Conservation (phyloP, 208 protist genomes). For the Trypanosomatidae sp. region DNA sequence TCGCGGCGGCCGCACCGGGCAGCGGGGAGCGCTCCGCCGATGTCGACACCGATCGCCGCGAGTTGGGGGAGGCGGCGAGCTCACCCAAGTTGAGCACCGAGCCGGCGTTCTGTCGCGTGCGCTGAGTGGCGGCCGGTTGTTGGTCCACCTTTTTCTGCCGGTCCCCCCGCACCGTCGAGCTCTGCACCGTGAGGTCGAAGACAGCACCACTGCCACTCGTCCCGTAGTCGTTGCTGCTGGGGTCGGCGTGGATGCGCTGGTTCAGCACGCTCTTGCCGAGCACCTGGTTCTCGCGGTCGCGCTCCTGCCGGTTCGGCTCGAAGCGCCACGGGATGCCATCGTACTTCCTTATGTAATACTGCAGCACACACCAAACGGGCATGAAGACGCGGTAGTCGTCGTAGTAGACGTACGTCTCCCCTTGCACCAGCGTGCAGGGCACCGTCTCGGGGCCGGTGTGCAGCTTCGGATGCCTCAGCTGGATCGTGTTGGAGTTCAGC, state of each 20-base stretch:
- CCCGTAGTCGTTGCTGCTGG: neutral
- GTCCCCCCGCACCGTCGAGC: constrained; percentile 14
- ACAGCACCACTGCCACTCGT: constrained; percentile 7
- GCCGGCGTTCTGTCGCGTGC: neutral
- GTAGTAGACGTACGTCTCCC: constrained; percentile 41
- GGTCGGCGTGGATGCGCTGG: neutral
- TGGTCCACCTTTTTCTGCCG: too few relatives aligned
- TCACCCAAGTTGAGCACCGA: too few relatives aligned
- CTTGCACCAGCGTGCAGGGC: constrained; percentile 39
- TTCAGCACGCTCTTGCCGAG: constrained; percentile 9
- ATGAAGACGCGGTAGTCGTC: constrained; percentile 27
- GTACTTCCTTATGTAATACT: constrained; percentile 31
- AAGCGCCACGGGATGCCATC: constrained; percentile 45
- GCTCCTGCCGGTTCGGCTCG: constrained; percentile 32
- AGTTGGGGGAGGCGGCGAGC: too few relatives aligned
- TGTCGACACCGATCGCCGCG: too few relatives aligned
- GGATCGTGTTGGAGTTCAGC: constrained; percentile 20
- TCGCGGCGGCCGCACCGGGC: too few relatives aligned
- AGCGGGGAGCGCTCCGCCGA: too few relatives aligned
- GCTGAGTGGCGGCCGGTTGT: too few relatives aligned
- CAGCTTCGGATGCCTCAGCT: constrained; percentile 37
- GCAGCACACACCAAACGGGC: constrained; percentile 42
- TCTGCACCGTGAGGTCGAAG: constrained; percentile 39
- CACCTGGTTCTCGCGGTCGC: constrained; percentile 25
- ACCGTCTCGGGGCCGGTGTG: constrained; percentile 13